Base-by-base conservation (phyloP, 2,329 filamentous ascomycete species). In the Xylaria sp. region DNA sequence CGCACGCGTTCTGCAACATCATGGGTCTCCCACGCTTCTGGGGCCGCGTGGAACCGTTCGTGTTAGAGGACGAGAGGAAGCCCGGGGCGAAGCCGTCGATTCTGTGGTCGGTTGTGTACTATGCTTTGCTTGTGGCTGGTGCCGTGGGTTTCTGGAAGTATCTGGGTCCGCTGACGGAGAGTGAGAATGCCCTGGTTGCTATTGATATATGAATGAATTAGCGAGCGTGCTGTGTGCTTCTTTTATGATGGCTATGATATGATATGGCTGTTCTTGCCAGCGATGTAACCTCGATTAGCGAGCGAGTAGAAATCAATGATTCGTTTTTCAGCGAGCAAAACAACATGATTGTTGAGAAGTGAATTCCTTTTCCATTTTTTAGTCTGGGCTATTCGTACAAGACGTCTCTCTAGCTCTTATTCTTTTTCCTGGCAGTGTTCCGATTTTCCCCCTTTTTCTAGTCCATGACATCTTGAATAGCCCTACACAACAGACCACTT, bases 1-100 rank as follows among this genome's bases (percentile, higher is more conserved):
- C 90, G 4, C 94, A 99, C 71, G 82, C 85, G 8, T 94, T 97
- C 71, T 99, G 94, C 77, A 99, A 99, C 72, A 89, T 84, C 78
- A 90, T 92, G 82, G 94, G 94, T 6, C 77, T 97, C 54, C 94
- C 94, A 19, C 83, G 92, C 5, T 76, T 97, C 60, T 96, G 90
- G 86, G 93, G 94, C 0, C 79, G 83, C 7, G 84, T 97, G 2
- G 83, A 87, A 67, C 83, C 23, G 4, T 78, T 13, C 63, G 54
- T 54, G 19, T 63, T 66, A 35, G 58, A 69, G 67, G 54, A 55
- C n/a, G 58, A 47, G 8, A 19, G 55, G 9, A 60, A 60, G 66
- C 59, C 64, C 67, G 57, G 65, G 68, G 10, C 58, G 52, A 66
- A 72, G 35, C 11, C 37, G 79, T 67, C 75, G 74, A 19, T 68